These are phyloP conservation scores for Tetracentron sinense DNA, from an alignment of 164 flowering plant genomes.

Conservation along the genomic window DNA sequence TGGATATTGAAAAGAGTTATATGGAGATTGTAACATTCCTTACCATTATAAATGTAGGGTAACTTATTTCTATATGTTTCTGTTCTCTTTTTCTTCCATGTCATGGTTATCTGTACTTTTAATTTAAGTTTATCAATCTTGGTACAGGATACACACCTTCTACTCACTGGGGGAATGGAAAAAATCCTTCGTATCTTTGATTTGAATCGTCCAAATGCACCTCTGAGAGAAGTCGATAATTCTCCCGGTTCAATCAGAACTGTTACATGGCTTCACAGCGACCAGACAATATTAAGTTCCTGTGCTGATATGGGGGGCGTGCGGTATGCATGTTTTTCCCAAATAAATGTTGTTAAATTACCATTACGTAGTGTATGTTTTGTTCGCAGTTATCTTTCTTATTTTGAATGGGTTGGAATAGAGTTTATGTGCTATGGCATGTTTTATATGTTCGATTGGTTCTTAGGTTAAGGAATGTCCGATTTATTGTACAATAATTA, in stretches of 20 bases:
- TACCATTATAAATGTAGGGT: not conserved
- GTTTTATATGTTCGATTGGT: too few relatives aligned
- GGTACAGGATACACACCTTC: constrained; percentile 68
- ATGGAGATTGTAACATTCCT: too few relatives aligned
- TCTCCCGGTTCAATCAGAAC: constrained; percentile 96
- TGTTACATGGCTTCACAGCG: constrained; percentile 95
- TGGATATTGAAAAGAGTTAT: too few relatives aligned
- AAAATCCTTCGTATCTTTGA: constrained; percentile 85
- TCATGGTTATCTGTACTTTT: not conserved
- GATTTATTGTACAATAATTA: too few relatives aligned
- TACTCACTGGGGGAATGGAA: constrained; percentile 93
- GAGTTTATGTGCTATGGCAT: not conserved
- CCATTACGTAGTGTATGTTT: not conserved
- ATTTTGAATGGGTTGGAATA: too few relatives aligned
- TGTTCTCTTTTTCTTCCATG: not conserved
- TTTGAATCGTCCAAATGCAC: constrained; percentile 88
- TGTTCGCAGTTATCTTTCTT: not conserved
- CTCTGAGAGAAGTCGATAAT: constrained; percentile 88
- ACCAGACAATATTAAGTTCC: constrained; percentile 89
- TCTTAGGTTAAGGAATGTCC: too few relatives aligned
- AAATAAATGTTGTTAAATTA: not conserved
- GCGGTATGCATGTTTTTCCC: constrained; percentile 43
- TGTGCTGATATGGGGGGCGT: constrained; percentile 86
- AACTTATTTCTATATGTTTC: not conserved
- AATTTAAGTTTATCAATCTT: constrained; percentile 3